These are phyloP conservation scores for Nitzschia palea DNA, from an alignment of 108 stramenopile genomes.

Conservation along the genomic window DNA sequence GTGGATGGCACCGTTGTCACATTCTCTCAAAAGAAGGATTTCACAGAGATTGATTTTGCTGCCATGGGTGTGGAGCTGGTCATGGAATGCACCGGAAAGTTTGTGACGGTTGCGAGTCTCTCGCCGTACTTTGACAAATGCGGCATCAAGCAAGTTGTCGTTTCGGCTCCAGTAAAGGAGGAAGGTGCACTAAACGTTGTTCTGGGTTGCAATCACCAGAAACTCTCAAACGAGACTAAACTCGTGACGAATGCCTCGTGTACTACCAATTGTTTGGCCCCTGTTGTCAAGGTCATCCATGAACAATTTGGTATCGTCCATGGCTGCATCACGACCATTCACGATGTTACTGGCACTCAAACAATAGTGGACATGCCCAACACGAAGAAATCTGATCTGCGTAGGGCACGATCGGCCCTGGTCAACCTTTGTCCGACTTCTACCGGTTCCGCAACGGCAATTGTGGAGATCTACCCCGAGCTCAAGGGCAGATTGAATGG, in stretches of 20 bases:
- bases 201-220: constrained; percentile 90
- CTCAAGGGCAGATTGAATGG: constrained; percentile 96
- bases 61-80: constrained; percentile 83
- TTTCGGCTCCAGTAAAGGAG: constrained; percentile 94
- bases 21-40: constrained; percentile 68
- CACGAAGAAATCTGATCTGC: constrained; percentile 88
- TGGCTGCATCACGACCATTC: constrained; percentile 94
- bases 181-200: constrained; percentile 90
- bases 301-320: constrained; percentile 92
- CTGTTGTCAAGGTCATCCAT: constrained; percentile 91
- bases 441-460: constrained; percentile 93
- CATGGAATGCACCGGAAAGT: constrained; percentile 93
- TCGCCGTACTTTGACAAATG: constrained; percentile 77
- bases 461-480: constrained; percentile 93
- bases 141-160: constrained; percentile 90
- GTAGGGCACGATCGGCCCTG: constrained; percentile 92
- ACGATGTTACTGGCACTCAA: constrained; percentile 92
- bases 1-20: constrained; percentile 87
- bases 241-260: constrained; percentile 93
- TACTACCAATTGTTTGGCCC: constrained; percentile 95
- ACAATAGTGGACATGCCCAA: constrained; percentile 91
- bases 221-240: constrained; percentile 63
- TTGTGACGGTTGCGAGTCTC: constrained; percentile 71
- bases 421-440: constrained; percentile 91
- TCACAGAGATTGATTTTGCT: constrained; percentile 74